phyloP scores from a whole-genome alignment of 2,329 filamentous ascomycete genomes.

The Claviceps sp. region DNA sequence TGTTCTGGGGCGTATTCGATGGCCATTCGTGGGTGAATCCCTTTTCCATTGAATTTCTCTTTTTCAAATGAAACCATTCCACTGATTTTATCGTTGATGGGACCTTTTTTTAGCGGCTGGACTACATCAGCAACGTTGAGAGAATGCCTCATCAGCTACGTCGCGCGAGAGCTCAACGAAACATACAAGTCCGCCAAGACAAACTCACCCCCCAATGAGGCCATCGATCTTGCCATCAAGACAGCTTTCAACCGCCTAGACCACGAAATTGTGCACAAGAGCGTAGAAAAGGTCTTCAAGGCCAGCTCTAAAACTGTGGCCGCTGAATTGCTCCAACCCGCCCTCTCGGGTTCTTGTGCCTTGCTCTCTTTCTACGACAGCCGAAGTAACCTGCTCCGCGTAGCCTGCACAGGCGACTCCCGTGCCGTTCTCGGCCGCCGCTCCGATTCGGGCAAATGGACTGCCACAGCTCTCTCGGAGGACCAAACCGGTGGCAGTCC shows the following conservation, averaged over 20 bases:
- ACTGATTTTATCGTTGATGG: background rate
- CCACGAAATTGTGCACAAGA: constrained; percentile 87
- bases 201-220: constrained; percentile 58
- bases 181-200: constrained; percentile 67
- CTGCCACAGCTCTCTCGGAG: constrained; percentile 73
- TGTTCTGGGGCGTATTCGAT: constrained; percentile 99
- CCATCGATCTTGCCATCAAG: constrained; percentile 86
- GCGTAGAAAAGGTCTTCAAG: constrained; percentile 81
- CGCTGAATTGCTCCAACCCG: constrained; percentile 82
- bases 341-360: constrained; percentile 92
- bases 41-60: constrained; percentile 4
- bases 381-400: constrained; percentile 71
- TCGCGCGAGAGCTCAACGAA: constrained; percentile 80
- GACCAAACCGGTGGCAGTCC: constrained; percentile 89
- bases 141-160: constrained; percentile 81
- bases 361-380: constrained; percentile 94
- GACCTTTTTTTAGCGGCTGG: constrained; percentile 56
- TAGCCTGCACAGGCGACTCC: constrained; percentile 94
- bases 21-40: constrained; percentile 64
- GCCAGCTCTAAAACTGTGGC: constrained; percentile 81
- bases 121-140: constrained; percentile 93
- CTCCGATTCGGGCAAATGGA: constrained; percentile 74
- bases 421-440: constrained; percentile 81
- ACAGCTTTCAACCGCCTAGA: constrained; percentile 79
- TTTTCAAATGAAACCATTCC: background rate